Evolutionary conservation across 208 protist species (phyloP).

Genomic region (Acanthamoeba divionensis): DNA sequence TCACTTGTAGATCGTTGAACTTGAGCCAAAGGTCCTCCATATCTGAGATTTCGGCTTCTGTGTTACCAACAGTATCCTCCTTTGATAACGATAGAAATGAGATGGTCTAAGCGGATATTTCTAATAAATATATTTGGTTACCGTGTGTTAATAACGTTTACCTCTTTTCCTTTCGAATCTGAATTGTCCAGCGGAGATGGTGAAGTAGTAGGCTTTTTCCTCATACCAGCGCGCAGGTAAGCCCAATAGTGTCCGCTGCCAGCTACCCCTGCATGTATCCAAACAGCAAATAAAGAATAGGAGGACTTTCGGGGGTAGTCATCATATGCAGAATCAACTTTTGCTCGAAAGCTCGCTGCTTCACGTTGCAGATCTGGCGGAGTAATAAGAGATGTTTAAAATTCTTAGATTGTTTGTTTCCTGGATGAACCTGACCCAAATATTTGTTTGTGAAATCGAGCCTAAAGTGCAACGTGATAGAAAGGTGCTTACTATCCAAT

Average conservation of each 20-base stretch:
- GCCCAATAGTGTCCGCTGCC: slow-evolving; percentile 61
- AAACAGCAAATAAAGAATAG: slow-evolving; percentile 51
- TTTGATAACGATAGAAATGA: too few relatives aligned
- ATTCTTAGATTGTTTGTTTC: too few relatives aligned
- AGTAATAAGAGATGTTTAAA: too few relatives aligned
- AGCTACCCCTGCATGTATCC: slow-evolving; percentile 56
- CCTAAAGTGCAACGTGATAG: too few relatives aligned
- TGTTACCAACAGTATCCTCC: too few relatives aligned
- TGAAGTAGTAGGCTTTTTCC: background rate
- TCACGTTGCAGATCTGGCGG: background rate
- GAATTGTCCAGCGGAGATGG: too few relatives aligned
- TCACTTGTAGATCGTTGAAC: slow-evolving; percentile 23
- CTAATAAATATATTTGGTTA: too few relatives aligned
- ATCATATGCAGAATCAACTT: background rate
- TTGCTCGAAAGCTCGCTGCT: background rate
- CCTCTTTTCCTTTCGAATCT: too few relatives aligned
- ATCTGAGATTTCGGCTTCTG: background rate
- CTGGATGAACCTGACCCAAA: too few relatives aligned
- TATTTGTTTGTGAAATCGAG: too few relatives aligned
- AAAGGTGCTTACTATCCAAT: background rate
- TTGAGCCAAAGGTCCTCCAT: slow-evolving; percentile 33
- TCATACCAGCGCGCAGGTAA: slow-evolving; percentile 40
- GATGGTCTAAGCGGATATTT: too few relatives aligned
- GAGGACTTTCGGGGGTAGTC: background rate
- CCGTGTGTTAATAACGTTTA: too few relatives aligned